These are phyloP conservation scores for Colletotrichum costaricense DNA, from an alignment of 2,329 filamentous ascomycete genomes.

Conservation along the genomic window DNA sequence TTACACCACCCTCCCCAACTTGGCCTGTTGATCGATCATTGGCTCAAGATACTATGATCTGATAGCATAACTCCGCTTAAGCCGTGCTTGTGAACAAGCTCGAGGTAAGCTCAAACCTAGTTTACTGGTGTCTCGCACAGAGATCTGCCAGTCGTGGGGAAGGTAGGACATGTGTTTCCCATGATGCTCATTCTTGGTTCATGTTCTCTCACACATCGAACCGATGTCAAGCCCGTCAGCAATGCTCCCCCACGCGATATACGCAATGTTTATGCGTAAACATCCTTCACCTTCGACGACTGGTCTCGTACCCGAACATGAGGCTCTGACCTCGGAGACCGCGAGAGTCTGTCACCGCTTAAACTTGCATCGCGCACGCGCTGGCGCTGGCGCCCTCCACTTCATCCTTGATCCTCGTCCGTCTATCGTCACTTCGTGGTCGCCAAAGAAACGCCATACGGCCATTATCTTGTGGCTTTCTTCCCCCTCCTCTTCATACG, in stretches of 20 bases:
- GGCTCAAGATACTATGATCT: constrained; percentile 16
- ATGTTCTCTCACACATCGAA: neutral
- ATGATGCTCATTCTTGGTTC: neutral
- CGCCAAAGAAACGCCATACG: neutral
- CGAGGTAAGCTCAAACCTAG: neutral
- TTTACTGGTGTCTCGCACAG: neutral
- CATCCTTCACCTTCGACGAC: neutral
- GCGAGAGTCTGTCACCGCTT: neutral
- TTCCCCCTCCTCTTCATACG: neutral
- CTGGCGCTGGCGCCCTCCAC: no score
- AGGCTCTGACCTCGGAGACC: neutral
- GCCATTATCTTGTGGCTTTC: neutral
- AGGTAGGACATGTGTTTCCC: neutral
- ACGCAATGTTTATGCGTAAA: neutral
- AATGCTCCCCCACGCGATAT: neutral
- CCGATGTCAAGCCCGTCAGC: neutral
- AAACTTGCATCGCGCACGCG: neutral
- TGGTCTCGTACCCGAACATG: neutral
- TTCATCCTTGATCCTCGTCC: constrained; percentile 4
- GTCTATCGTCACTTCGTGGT: neutral
- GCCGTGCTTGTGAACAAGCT: neutral
- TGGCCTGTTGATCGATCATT: neutral
- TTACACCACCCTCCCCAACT: neutral
- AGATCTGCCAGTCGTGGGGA: neutral
- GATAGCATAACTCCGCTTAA: neutral